Evolutionary conservation across 1,284 basidiomycete species (phyloP).

Genomic region (Mycena sp.): DNA sequence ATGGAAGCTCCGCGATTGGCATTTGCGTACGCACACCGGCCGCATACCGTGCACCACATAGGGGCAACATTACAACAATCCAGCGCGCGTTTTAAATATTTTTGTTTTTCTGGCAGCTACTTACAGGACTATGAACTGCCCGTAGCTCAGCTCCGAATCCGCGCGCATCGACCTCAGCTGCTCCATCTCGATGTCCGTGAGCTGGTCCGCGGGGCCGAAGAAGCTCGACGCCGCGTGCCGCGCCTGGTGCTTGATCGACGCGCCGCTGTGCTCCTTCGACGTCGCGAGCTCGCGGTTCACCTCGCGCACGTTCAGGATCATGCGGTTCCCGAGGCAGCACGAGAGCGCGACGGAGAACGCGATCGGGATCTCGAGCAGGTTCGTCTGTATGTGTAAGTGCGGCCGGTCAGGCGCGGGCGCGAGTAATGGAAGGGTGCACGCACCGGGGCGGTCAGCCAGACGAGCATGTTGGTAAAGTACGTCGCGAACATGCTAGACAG

Average conservation of each 20-base stretch:
- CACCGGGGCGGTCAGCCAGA: constrained; percentile 60
- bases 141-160: constrained; percentile 11
- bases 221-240: constrained; percentile 26
- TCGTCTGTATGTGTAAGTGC: constrained; percentile 39
- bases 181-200: constrained; percentile 52
- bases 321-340: constrained; percentile 62
- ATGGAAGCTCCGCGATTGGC: too few relatives aligned
- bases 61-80: too few relatives aligned
- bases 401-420: constrained; percentile 1
- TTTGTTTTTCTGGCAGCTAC: too few relatives aligned
- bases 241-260: constrained; percentile 16
- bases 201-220: constrained; percentile 30
- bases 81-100: too few relatives aligned
- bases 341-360: constrained; percentile 67
- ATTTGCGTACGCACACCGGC: too few relatives aligned
- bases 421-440: constrained; percentile 29
- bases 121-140: constrained; percentile 8
- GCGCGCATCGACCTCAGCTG: constrained; percentile 49
- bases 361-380: constrained; percentile 60
- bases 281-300: constrained; percentile 46
- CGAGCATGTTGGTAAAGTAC: constrained; percentile 60
- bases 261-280: constrained; percentile 25
- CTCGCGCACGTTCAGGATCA: constrained; percentile 63
- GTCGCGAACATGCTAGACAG: constrained; percentile 63
- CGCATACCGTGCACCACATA: too few relatives aligned